Base-by-base conservation (phyloP, 345 rosid species). In the Gossypium mustelinum region DNA sequence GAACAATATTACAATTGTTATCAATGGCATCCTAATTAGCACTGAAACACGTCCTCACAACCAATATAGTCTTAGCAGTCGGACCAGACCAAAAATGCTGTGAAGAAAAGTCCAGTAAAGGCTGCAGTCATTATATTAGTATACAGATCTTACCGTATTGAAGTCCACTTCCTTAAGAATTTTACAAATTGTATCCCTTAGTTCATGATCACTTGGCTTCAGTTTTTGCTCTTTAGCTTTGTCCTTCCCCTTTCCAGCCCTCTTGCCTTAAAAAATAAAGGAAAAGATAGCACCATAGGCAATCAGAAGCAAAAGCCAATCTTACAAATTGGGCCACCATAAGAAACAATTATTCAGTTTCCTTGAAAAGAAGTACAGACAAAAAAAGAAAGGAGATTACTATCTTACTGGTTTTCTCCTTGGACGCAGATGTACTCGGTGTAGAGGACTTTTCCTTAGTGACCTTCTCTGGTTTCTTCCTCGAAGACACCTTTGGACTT, bases 321-420 rank as follows among this genome's bases (percentile, higher is more conserved):
- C 65, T 20, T 56, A 56, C 44, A 73, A 73, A 14, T 25, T 17
- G 22, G 52, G 59, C 59, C 59, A 68, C 59, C 59, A 50, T 29
- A 51, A 4, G 56, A 17, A 48, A 60, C 48, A 39, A 24, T 16
- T 57, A 57, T 34, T 68, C 27, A 16, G 50, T 75, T 66, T 56
- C 61, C 47, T 22, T 13, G 9, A 57, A 18, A 56, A 27, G 27
- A 24, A 39, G 50, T 24, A 62, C 6, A 22, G 27, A 34, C 22
- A 29, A 12, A 25, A 54, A 6, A 66, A 24, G 24, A 57, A 57
- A 24, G 1, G 24, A 63, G 44, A 43, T 18, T 18, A 27, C 29
- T 13, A n/a, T 25, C 54, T 75, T 81, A 93, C 97, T 85, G 56
- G 84, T 56, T 83, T 84, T 95, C 86, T 91, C 97, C 86, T 90